Base-by-base conservation (phyloP, 495 filamentous ascomycete species). In the Lasiosphaeria ovina region DNA sequence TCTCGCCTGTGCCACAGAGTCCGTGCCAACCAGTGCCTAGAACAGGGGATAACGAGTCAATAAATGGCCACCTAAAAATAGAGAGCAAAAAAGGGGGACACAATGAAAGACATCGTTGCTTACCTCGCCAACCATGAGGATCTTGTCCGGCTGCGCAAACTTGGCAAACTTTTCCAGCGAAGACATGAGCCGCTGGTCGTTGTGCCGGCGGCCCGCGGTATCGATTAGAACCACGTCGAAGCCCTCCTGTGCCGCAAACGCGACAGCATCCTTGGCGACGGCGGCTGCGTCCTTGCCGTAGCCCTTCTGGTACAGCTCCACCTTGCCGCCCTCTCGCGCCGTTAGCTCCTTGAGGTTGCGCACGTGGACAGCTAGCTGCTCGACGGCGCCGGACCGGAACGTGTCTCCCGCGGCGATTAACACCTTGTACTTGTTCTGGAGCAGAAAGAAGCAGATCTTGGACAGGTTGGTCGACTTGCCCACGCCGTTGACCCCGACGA, bases 211-310 rank as follows among this genome's bases (percentile, higher is more conserved):
- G 5, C 94, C 94, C 1, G 94, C 94, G 0, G 94, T 98, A 69
- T 98, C 94, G 66, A 98, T 97, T 54, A 98, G 79, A 11, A 98
- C 95, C 17, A 98, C 95, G 68, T 97, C 90, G 70, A 87, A 98
- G 12, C 83, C 84, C 63, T 91, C 80, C 50, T 85, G 77, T 0
- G 86, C 82, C 0, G 87, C 94, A 66, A 90, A 89, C 3, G 83
- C 76, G 0, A 98, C 93, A 0, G 94, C 93, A 68, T 98, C 94
- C 71, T 92, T 91, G 47, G 94, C 95, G 42, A 98, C 92, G 44
- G 92, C 90, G 3, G 95, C 95, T 0, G 94, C 94, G 67, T 98
- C 94, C 66, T 96, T 97, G 67, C 95, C 94, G 68, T 98, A 98
- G 35, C 94, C 94, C 77, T 94, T 93, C 71, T 98, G 90, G 69